Evolutionary conservation across 148 eudicot genomes (phyloP).

Genomic region (Linanthus parryae): DNA sequence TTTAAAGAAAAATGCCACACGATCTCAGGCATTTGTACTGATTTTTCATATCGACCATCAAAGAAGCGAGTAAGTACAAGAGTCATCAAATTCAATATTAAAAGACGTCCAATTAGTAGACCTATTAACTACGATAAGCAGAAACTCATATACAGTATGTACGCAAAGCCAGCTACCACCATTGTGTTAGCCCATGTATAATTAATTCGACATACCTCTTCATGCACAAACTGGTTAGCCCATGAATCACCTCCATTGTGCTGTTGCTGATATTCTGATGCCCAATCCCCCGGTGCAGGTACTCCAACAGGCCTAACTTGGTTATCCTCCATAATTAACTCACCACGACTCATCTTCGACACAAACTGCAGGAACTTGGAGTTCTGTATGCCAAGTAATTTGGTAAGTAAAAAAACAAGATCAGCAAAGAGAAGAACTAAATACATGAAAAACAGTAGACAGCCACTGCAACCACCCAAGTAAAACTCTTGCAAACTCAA

Average conservation of each 20-base stretch:
- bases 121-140: no score
- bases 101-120: no score
- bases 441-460: neutral
- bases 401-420: slow-evolving; percentile 4
- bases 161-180: no score
- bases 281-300: slow-evolving; percentile 80
- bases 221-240: slow-evolving; percentile 67
- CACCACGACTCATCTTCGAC: slow-evolving; percentile 99
- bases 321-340: slow-evolving; percentile 77
- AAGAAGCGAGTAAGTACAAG: no score
- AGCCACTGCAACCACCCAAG: no score
- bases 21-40: no score
- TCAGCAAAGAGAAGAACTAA: slow-evolving; percentile 5
- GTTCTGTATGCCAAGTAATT: slow-evolving; percentile 43
- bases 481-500: no score
- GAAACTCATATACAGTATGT: no score
- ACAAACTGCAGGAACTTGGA: slow-evolving; percentile 94
- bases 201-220: slow-evolving; percentile 47
- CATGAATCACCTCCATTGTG: slow-evolving; percentile 52
- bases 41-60: no score
- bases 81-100: no score
- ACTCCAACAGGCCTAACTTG: slow-evolving; percentile 58
- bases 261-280: slow-evolving; percentile 68
- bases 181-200: no score
- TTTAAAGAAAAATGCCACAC: no score